Base-by-base conservation (phyloP, 2,329 filamentous ascomycete species). In the Alternaria sp. region DNA sequence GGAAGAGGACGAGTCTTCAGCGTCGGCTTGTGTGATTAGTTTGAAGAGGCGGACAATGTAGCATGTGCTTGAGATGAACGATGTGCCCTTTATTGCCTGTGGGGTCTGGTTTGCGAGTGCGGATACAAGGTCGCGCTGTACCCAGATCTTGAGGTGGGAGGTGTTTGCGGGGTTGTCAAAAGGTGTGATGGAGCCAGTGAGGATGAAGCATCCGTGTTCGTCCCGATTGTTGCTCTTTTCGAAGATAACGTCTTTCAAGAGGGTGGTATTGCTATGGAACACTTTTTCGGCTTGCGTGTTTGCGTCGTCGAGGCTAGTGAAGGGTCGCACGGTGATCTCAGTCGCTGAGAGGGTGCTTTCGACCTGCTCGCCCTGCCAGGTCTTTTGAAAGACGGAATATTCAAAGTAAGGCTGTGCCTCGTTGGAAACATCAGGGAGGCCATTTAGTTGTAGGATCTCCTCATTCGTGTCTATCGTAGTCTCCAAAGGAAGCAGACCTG, bases 21-120 rank as follows among this genome's bases (percentile, higher is more conserved):
- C 40, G 5, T 56, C 56, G 8, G 49, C 15, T 2, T 49, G 11
- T 5, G 57, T 12, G 19, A 67, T 13, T 3, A 77, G 50, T 46
- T 65, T 71, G 66, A 65, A 69, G 0, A 77, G 54, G 9, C 69
- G 63, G 3, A 77, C 54, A 11, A 68, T 59, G 57, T 76, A 77
- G 2, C 71, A 54, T 2, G 61, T 72, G 26, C 61, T 71, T 7
- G 59, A 60, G 17, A 74, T 57, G 21, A 70, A 70, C 3, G 43
- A 45, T 6, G 71, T 64, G n/a, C 21, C 26, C 3, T 30, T 26
- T 5, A 64, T 6, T 0, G 55, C 43, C 11, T 59, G 54, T 2
- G 59, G 51, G 1, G 66, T 54, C 13, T 36, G 54, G 10, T 67
- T 69, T 4, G 66, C 68, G 17, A 55, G 51, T 17, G 49, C 40